Evolutionary conservation across 805 yeast species (phyloP).

Genomic region (Candida silvatica): DNA sequence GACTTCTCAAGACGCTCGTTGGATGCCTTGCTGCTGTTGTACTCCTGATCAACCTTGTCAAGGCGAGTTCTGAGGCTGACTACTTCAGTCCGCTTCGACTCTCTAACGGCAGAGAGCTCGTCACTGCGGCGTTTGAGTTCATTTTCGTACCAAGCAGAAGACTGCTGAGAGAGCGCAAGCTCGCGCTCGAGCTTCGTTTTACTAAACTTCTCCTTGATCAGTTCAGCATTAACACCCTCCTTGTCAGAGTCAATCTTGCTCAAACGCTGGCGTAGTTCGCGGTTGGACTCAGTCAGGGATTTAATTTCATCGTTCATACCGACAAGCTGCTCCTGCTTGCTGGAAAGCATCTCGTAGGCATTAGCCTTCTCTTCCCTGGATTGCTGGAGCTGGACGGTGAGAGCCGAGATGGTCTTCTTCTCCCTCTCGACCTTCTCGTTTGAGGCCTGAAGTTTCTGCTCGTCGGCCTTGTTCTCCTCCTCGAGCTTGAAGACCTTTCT

Average conservation of each 20-base stretch:
- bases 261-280: conserved; percentile 32
- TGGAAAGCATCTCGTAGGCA: conserved; percentile 26
- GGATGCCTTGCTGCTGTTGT: conserved; percentile 16
- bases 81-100: conserved; percentile 22
- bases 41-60: conserved; percentile 27
- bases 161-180: conserved; percentile 21
- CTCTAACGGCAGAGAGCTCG: conserved; percentile 21
- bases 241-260: conserved; percentile 28
- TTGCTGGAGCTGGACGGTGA: conserved; percentile 10
- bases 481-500: background rate
- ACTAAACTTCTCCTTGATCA: conserved; percentile 18
- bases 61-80: conserved; percentile 25
- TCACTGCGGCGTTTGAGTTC: conserved; percentile 23
- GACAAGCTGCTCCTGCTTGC: conserved; percentile 28
- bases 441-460: conserved; percentile 10
- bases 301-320: conserved; percentile 32
- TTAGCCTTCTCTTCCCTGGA: conserved; percentile 20
- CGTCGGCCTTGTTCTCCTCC: background rate
- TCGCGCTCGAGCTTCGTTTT: conserved; percentile 22
- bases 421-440: conserved; percentile 13
- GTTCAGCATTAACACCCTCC: conserved; percentile 18
- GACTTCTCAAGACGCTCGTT: conserved; percentile 26
- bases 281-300: conserved; percentile 30
- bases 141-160: conserved; percentile 26
- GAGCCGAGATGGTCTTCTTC: conserved; percentile 8